Base-by-base conservation (phyloP, 2,329 filamentous ascomycete species). In the Aureobasidium sp. region DNA sequence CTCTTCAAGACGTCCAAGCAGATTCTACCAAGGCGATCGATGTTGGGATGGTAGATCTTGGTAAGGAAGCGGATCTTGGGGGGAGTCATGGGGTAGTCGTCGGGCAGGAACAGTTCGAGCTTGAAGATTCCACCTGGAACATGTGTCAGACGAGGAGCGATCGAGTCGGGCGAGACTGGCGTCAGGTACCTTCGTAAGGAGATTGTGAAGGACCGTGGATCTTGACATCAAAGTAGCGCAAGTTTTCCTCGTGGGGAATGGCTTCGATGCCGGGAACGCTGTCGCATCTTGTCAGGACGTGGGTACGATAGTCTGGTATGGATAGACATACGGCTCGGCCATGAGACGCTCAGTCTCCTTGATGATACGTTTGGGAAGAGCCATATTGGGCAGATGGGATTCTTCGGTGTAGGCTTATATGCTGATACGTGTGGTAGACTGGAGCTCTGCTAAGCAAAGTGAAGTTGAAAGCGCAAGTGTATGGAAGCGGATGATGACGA, bases 41-140 rank as follows among this genome's bases (percentile, higher is more conserved):
- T 97, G 75, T 99, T 99, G 58, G 94, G 94, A 75, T 99, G 95
- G 77, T 97, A 99, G 75, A 99, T 97, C 79, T 96, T 97, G 69
- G 95, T 99, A 57, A 99, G 82, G 77, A 99, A 99, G 61, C 94
- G 90, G 72, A 99, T 97, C 81, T 97, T 97, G 49, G 94, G 94
- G 59, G 94, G 93, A 39, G 91, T 96, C 94, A 99, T 99, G 45
- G 94, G 94, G 75, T 99, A 99, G 79, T 99, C 94, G 72, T 99
- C 94, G 48, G 95, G 95, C 29, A 99, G 83, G 76, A 99, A 99
- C 25, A 99, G 85, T 76, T 99, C 94, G 64, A 97, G 88, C 77
- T 95, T 93, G 82, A 99, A 99, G 66, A 96, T 83, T 53, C 95
- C 94, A 64, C 84, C 85, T 85, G 70, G 54, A 6, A 13, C 11